Evolutionary conservation across 768 basidiomycete species (phyloP).

Genomic region (Mycena rebaudengoi): DNA sequence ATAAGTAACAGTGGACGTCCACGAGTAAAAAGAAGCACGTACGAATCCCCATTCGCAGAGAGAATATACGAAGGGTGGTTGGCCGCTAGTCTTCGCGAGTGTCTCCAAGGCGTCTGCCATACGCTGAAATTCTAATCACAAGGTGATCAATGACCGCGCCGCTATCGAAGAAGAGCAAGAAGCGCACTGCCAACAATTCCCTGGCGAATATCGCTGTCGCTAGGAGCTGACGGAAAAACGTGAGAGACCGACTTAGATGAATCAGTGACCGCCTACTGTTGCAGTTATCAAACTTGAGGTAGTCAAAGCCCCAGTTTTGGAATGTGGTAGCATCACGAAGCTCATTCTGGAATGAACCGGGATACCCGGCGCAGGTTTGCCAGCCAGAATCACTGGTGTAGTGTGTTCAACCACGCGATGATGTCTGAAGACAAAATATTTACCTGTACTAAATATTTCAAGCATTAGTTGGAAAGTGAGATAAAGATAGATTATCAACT

Average conservation of each 20-base stretch:
- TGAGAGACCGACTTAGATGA: background rate
- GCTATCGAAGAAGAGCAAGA: background rate
- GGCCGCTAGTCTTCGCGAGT: conserved; percentile 53
- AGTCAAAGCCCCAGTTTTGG: conserved; percentile 73
- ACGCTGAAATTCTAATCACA: conserved; percentile 58
- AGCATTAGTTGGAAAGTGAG: background rate
- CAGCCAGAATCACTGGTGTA: conserved; percentile 62
- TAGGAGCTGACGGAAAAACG: conserved; percentile 54
- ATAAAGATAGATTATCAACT: conserved; percentile 26
- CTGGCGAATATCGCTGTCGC: conserved; percentile 62
- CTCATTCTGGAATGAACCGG: conserved; percentile 71
- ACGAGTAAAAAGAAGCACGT: conserved; percentile 29
- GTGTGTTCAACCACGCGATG: background rate
- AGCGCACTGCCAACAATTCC: conserved; percentile 64
- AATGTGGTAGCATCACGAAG: conserved; percentile 62
- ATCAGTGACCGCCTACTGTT: conserved; percentile 42
- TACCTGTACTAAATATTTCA: conserved; percentile 40
- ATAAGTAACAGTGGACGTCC: background rate
- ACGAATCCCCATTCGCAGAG: conserved; percentile 76
- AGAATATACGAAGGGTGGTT: conserved; percentile 62
- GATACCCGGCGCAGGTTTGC: conserved; percentile 73
- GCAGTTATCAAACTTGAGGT: conserved; percentile 72
- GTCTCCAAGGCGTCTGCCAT: conserved; percentile 68
- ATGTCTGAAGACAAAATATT: too few species aligned
- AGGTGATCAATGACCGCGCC: background rate